Evolutionary conservation across 2,329 filamentous ascomycete genomes (phyloP).

Genomic region (Xylariaceae sp.): DNA sequence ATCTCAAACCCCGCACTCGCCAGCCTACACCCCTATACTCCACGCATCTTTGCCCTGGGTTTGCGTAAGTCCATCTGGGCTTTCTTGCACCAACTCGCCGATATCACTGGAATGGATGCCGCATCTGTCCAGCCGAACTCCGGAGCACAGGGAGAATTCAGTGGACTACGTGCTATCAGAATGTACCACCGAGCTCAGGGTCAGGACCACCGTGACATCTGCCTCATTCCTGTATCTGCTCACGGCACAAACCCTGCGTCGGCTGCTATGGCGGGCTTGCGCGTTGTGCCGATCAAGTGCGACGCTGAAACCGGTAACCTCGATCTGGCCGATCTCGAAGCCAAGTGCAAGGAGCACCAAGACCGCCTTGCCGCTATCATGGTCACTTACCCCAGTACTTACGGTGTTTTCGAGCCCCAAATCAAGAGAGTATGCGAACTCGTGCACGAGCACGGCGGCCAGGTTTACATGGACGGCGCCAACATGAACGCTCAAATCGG

Average conservation of each 20-base stretch:
- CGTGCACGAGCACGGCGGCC: constrained; percentile 81
- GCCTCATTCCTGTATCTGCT: constrained; percentile 88
- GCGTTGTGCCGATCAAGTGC: constrained; percentile 88
- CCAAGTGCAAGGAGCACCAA: constrained; percentile 83
- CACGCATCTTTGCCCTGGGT: constrained; percentile 60
- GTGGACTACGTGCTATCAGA: constrained; percentile 81
- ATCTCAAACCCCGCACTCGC: constrained; percentile 72
- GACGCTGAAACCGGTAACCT: constrained; percentile 82
- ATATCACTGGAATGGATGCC: constrained; percentile 85
- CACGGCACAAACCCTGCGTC: constrained; percentile 96
- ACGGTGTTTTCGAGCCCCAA: constrained; percentile 86
- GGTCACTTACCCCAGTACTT: constrained; percentile 95
- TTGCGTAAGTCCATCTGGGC: constrained; percentile 58
- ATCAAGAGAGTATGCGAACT: constrained; percentile 80
- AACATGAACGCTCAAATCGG: constrained; percentile 99
- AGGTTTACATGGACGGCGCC: constrained; percentile 97
- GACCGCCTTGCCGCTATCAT: constrained; percentile 87
- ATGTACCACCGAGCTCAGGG: constrained; percentile 68
- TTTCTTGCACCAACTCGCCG: constrained; percentile 71
- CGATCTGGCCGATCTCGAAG: constrained; percentile 77
- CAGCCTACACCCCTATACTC: constrained; percentile 76
- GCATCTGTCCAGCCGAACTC: constrained; percentile 92
- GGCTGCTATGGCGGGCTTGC: constrained; percentile 93
- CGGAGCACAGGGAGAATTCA: constrained; percentile 91
- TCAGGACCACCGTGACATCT: constrained; percentile 74